Percentiles rank a stretch among this genome's conserved stretches.
phyloP scores from a whole-genome alignment of 2,329 filamentous ascomycete species.

The Epichloe sp. region DNA sequence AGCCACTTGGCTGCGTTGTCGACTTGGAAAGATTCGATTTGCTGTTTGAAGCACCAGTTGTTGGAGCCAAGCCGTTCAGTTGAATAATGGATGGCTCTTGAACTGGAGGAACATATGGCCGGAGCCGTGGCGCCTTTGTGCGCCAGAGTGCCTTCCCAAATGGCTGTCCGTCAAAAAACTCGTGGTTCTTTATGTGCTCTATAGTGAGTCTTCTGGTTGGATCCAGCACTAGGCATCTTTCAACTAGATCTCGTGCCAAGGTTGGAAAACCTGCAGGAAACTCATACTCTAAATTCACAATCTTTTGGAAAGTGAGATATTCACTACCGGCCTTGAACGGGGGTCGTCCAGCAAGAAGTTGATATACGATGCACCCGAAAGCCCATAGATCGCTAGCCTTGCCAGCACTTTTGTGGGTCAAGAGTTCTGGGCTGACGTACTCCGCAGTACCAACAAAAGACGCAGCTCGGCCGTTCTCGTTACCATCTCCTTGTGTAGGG shows the following conservation, averaged over 20 bases:
- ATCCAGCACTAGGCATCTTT: slow-evolving; percentile 80
- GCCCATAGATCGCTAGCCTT: slow-evolving; percentile 98
- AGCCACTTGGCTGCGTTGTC: slow-evolving; percentile 20
- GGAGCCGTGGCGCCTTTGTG: slow-evolving; percentile 74
- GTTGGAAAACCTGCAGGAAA: slow-evolving; percentile 82
- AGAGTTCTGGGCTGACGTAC: slow-evolving; percentile 93
- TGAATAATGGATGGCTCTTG: slow-evolving; percentile 65
- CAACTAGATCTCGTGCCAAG: slow-evolving; percentile 76
- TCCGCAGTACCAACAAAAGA: slow-evolving; percentile 97
- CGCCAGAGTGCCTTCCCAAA: slow-evolving; percentile 85
- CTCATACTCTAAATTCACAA: slow-evolving; percentile 84
- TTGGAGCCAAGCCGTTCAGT: slow-evolving; percentile 42
- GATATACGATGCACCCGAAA: slow-evolving; percentile 95
- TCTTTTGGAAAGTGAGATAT: slow-evolving; percentile 97
- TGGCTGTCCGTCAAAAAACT: slow-evolving; percentile 78
- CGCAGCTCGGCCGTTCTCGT: slow-evolving; percentile 62
- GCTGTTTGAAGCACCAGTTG: slow-evolving; percentile 10
- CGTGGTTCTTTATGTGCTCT: slow-evolving; percentile 92
- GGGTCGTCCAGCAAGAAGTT: slow-evolving; percentile 85
- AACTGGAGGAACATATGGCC: slow-evolving; percentile 65
- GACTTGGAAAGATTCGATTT: slow-evolving; percentile 17
- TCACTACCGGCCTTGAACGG: slow-evolving; percentile 95
- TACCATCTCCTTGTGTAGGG: slow-evolving; percentile 23
- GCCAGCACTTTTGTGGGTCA: slow-evolving; percentile 92
- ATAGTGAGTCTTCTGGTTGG: slow-evolving; percentile 73